Evolutionary conservation across 495 filamentous ascomycete genomes (phyloP).

Genomic region (Diplogelasinospora grovesii): DNA sequence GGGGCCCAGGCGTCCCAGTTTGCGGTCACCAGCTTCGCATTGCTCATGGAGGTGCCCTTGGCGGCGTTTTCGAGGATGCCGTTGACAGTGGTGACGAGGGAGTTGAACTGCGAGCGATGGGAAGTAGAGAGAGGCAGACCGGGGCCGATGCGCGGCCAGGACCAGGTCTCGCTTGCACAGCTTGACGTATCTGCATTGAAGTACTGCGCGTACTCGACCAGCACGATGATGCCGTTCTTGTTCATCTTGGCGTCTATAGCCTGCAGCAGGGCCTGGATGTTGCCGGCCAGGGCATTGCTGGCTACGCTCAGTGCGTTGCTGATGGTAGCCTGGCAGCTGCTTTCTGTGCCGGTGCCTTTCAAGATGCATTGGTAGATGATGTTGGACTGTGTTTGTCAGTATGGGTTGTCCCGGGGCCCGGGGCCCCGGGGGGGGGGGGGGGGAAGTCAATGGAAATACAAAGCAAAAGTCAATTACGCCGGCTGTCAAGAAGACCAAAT

Average conservation of each 20-base stretch:
- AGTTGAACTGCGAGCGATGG: constrained; percentile 37
- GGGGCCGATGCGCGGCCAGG: constrained; percentile 14
- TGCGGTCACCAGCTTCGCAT: constrained; percentile 10
- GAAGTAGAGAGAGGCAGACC: constrained; percentile 30
- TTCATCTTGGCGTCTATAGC: constrained; percentile 20
- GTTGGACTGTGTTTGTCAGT: too few species aligned
- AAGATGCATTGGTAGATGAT: constrained; percentile 26
- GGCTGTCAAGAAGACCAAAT: constrained; percentile 26
- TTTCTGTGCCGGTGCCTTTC: constrained; percentile 3
- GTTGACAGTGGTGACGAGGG: constrained; percentile 20
- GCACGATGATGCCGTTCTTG: constrained; percentile 19
- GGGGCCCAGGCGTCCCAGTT: constrained; percentile 22
- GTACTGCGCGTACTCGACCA: constrained; percentile 20
- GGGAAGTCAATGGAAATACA: too few species aligned
- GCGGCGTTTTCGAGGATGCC: constrained; percentile 4
- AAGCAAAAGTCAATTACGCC: constrained; percentile 31
- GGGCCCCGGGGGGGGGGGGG: too few species aligned
- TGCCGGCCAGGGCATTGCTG: constrained; percentile 12
- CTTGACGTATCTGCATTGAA: constrained; percentile 18
- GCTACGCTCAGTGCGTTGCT: constrained; percentile 15
- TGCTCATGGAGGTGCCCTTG: not conserved
- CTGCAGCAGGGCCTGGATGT: constrained; percentile 14
- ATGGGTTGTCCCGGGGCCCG: too few species aligned
- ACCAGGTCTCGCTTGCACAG: constrained; percentile 17
- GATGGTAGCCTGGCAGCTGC: constrained; percentile 15